Percentiles rank a stretch among this genome's conserved stretches.
phyloP scores from a whole-genome alignment of 306 rosid species.

The Vicia sativa region DNA sequence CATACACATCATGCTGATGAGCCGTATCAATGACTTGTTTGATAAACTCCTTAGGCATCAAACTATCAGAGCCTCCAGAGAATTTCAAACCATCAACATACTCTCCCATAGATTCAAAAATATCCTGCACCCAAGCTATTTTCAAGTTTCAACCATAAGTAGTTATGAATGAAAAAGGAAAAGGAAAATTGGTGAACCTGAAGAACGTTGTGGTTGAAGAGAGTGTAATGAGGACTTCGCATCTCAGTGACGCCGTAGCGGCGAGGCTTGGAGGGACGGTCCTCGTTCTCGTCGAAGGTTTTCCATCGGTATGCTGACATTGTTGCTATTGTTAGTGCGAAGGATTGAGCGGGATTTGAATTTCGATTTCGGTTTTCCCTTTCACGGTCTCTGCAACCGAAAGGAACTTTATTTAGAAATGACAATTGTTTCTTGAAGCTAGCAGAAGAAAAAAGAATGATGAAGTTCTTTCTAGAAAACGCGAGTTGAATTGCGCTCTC shows the following conservation, averaged over 20 bases:
- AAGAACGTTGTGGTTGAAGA: slow-evolving; percentile 63
- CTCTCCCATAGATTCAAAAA: slow-evolving; percentile 79
- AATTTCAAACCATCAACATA: slow-evolving; percentile 89
- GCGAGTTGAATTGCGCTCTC: neutral
- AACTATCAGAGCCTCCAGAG: slow-evolving; percentile 81
- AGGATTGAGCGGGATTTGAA: too few species aligned
- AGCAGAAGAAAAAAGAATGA: slow-evolving; percentile 13
- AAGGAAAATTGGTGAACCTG: too few species aligned
- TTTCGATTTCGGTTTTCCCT: neutral
- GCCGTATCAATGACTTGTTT: slow-evolving; percentile 81
- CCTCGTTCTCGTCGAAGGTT: slow-evolving; percentile 77
- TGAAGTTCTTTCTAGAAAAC: slow-evolving; percentile 44
- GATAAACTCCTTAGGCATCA: slow-evolving; percentile 67
- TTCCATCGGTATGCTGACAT: slow-evolving; percentile 83
- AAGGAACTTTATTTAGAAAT: neutral
- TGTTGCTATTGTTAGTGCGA: neutral
- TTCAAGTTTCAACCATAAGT: too few species aligned
- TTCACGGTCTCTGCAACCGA: neutral
- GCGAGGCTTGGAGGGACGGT: slow-evolving; percentile 89
- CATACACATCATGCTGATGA: slow-evolving; percentile 77
- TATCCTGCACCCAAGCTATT: slow-evolving; percentile 71
- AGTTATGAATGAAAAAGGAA: neutral
- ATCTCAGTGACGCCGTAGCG: slow-evolving; percentile 84
- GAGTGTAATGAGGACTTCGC: slow-evolving; percentile 65
- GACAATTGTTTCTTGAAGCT: neutral